A percentile compares a stretch with the other conserved stretches of the same genome.
Evolutionary conservation across 2,329 filamentous ascomycete species (phyloP).

Genomic region (Sordariomycetes sp.): DNA sequence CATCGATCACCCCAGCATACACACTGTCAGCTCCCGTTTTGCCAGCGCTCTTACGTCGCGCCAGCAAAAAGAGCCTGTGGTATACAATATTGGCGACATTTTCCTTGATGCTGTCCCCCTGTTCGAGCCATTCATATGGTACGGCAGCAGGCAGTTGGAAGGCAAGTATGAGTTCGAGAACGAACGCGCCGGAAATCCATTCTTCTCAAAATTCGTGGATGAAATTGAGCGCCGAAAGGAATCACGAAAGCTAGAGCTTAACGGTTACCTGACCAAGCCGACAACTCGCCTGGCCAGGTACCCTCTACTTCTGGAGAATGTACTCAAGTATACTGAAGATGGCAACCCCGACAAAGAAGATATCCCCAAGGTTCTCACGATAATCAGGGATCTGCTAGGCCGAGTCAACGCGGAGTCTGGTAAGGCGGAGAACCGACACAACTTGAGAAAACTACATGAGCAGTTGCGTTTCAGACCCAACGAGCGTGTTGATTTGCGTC

Average conservation of each 20-base stretch:
- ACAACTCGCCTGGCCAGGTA: slow-evolving; percentile 93
- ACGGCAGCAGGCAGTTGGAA: slow-evolving; percentile 91
- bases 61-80: slow-evolving; percentile 84
- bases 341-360: slow-evolving; percentile 85
- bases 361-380: slow-evolving; percentile 77
- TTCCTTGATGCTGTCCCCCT: slow-evolving; percentile 87
- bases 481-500: slow-evolving; percentile 85
- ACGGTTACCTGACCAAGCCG: slow-evolving; percentile 95
- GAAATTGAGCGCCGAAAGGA: slow-evolving; percentile 95
- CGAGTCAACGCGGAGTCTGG: slow-evolving; percentile 92
- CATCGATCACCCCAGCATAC: slow-evolving; percentile 71
- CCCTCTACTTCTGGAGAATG: slow-evolving; percentile 81
- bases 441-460: slow-evolving; percentile 82
- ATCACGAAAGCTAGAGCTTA: slow-evolving; percentile 90
- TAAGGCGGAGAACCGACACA: slow-evolving; percentile 96
- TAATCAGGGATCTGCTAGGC: slow-evolving; percentile 80
- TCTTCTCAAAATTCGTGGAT: slow-evolving; percentile 86
- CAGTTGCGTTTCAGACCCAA: slow-evolving; percentile 85
- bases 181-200: slow-evolving; percentile 77
- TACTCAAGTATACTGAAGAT: slow-evolving; percentile 84
- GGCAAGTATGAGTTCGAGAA: slow-evolving; percentile 98
- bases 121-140: slow-evolving; percentile 93
- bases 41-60: slow-evolving; percentile 81
- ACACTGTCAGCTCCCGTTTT: slow-evolving; percentile 81
- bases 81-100: slow-evolving; percentile 84